These are phyloP conservation scores for Apostasia ramifera DNA, from an alignment of 106 monocot species.

Conservation along the genomic window DNA sequence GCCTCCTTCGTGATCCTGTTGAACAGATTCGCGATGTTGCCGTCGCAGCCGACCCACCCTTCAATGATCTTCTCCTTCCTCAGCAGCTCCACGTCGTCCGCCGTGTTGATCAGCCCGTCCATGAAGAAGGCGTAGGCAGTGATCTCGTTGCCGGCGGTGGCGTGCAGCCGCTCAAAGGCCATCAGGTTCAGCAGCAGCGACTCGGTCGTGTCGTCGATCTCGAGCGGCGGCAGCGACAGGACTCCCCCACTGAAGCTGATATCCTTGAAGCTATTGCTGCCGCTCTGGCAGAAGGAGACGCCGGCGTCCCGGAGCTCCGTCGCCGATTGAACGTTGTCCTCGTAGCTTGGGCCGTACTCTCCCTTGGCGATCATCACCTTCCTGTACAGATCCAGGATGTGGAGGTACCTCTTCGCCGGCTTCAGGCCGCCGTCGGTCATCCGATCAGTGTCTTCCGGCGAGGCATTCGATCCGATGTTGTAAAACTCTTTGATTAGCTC, in stretches of 20 bases:
- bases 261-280: not conserved
- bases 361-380: not conserved
- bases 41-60: not conserved
- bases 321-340: not conserved
- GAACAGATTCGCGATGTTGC: not conserved
- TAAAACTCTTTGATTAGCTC: not conserved
- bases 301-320: not conserved
- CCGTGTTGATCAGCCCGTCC: not conserved
- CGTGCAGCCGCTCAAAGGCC: too few relatives aligned
- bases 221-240: not conserved
- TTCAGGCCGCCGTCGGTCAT: too few relatives aligned
- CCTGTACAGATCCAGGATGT: not conserved
- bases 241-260: not conserved
- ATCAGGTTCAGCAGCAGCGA: too few relatives aligned
- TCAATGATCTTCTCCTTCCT: not conserved
- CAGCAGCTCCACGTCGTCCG: not conserved
- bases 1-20: not conserved
- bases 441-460: not conserved
- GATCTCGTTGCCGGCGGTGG: not conserved
- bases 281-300: not conserved
- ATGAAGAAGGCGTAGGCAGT: conserved; percentile 21
- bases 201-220: too few relatives aligned
- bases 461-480: not conserved
- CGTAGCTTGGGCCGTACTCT: not conserved
- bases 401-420: not conserved